phyloP scores from a whole-genome alignment of 495 filamentous ascomycete species.

The Aspergillus kassunensis region DNA sequence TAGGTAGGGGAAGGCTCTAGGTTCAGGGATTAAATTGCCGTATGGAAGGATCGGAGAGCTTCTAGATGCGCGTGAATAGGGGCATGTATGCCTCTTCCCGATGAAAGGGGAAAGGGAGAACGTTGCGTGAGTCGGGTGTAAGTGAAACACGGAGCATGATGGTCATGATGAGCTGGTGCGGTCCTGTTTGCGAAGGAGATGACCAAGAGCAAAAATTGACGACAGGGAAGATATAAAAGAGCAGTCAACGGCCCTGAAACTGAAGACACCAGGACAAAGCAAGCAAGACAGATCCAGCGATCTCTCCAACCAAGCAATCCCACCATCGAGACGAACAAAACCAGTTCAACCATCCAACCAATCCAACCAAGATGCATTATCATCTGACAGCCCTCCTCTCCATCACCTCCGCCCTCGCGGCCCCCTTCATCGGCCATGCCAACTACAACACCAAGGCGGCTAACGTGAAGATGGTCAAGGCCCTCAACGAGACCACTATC shows the following conservation, averaged over 20 bases:
- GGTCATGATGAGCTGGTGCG: not conserved
- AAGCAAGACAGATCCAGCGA: not conserved
- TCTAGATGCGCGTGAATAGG: not conserved
- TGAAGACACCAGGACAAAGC: not conserved
- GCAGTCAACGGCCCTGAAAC: not conserved
- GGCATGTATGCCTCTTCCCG: not conserved
- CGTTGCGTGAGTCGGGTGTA: not conserved
- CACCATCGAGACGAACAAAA: not conserved
- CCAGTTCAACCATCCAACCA: not conserved
- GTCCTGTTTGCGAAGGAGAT: not conserved
- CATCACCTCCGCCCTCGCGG: conserved; percentile 10
- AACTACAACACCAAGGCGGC: conserved; percentile 1
- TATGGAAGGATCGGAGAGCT: not conserved
- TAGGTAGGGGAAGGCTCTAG: not conserved
- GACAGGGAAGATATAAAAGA: not conserved
- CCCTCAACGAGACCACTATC: conserved; percentile 17
- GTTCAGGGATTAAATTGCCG: not conserved
- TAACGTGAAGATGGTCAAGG: not conserved
- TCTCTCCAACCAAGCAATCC: not conserved
- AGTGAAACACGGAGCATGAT: not conserved
- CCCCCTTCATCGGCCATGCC: not conserved
- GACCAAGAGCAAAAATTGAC: not conserved
- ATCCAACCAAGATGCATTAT: conserved; percentile 15
- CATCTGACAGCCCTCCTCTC: conserved; percentile 12
- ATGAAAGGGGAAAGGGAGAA: not conserved